Evolutionary conservation across 768 basidiomycete species (phyloP).

Genomic region (Kwoniella newhampshirensis): DNA sequence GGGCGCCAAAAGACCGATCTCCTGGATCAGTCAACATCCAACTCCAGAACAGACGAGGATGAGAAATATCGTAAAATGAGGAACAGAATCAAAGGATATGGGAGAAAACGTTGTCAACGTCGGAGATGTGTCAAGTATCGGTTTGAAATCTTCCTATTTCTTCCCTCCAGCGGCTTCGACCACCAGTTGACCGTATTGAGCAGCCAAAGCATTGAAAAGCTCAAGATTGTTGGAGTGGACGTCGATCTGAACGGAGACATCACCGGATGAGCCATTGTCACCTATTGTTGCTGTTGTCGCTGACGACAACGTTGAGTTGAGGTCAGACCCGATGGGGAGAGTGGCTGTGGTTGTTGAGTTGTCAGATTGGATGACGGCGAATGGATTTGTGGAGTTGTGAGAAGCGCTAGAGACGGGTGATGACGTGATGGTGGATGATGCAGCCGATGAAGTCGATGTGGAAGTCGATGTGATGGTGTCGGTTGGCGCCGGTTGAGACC

Average conservation of each 20-base stretch:
- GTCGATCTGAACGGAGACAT: background rate
- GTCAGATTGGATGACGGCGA: slow-evolving; percentile 24
- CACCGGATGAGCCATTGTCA: background rate
- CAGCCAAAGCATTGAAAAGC: slow-evolving; percentile 37
- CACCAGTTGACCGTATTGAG: slow-evolving; percentile 44
- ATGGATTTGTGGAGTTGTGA: slow-evolving; percentile 31
- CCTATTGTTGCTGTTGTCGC: background rate
- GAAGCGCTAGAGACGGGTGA: slow-evolving; percentile 18
- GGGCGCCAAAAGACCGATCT: too few relatives aligned
- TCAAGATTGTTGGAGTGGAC: slow-evolving; percentile 29
- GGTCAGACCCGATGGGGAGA: background rate
- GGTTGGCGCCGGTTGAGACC: slow-evolving; percentile 32
- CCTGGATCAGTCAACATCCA: too few relatives aligned
- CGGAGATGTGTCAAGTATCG: too few relatives aligned
- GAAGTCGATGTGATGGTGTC: slow-evolving; percentile 24
- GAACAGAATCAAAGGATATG: too few relatives aligned
- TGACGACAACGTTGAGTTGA: slow-evolving; percentile 7
- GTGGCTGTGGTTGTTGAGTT: slow-evolving; percentile 19
- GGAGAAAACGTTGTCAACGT: too few relatives aligned
- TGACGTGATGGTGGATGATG: slow-evolving; percentile 5
- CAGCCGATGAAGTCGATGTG: slow-evolving; percentile 23
- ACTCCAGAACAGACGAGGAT: too few relatives aligned
- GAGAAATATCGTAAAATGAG: too few relatives aligned
- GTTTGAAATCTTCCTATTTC: too few relatives aligned
- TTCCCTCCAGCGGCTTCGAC: slow-evolving; percentile 35